Percentiles rank a stretch among this genome's conserved stretches.
phyloP scores from a whole-genome alignment of 495 filamentous ascomycete genomes.

The Rhizodiscina lignyota region DNA sequence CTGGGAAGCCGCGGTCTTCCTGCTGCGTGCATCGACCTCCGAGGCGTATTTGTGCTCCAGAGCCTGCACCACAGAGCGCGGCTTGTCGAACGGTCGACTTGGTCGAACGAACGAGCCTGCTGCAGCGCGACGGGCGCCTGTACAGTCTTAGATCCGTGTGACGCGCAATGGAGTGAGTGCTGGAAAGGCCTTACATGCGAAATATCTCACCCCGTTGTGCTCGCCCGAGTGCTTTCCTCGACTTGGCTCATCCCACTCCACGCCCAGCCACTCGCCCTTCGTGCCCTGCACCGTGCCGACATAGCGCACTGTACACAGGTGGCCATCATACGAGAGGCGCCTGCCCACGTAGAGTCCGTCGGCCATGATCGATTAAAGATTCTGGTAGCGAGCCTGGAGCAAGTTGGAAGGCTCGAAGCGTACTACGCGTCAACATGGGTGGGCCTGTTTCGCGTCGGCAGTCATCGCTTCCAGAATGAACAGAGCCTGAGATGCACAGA shows the following conservation, averaged over 20 bases:
- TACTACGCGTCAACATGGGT: too few species aligned
- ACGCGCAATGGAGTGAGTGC: background rate
- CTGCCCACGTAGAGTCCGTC: constrained; percentile 46
- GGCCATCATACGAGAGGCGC: constrained; percentile 58
- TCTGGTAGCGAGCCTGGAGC: too few species aligned
- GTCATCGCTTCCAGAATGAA: too few species aligned
- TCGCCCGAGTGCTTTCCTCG: constrained; percentile 84
- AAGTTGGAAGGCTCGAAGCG: too few species aligned
- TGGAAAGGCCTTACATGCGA: constrained; percentile 42
- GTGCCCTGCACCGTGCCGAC: constrained; percentile 62
- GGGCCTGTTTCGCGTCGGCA: too few species aligned
- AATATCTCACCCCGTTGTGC: constrained; percentile 64
- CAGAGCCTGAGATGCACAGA: too few species aligned
- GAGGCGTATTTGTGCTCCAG: constrained; percentile 68
- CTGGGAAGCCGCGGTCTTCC: background rate
- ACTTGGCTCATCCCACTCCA: constrained; percentile 84
- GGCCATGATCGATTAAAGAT: too few species aligned
- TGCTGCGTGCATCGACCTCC: constrained; percentile 13
- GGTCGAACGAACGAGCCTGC: constrained; percentile 79
- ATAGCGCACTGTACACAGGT: constrained; percentile 71
- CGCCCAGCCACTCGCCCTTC: constrained; percentile 72
- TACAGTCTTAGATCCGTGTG: constrained; percentile 4
- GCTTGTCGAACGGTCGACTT: constrained; percentile 46
- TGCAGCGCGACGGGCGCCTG: constrained; percentile 51
- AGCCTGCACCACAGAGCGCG: constrained; percentile 60